A percentile compares a stretch with the other conserved stretches of the same genome.
These are phyloP conservation scores for Byssoonygena ceratinophila DNA, from an alignment of 2,329 filamentous ascomycete species.

Conservation along the genomic window DNA sequence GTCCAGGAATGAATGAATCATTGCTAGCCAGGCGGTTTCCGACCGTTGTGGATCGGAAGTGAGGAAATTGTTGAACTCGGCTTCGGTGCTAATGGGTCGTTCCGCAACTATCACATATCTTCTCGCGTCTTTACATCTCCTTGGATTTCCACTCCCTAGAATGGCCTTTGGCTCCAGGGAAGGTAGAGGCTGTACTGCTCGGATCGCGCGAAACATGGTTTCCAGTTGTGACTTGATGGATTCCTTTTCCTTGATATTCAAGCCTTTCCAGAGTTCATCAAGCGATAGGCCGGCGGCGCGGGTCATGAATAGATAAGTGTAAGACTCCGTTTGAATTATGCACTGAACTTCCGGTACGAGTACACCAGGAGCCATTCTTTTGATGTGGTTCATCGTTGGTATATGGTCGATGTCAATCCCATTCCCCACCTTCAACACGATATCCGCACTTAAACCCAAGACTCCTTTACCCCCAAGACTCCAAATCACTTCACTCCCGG, in stretches of 20 bases:
- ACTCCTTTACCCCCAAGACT: too few species aligned
- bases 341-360: too few species aligned
- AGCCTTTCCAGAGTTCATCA: conserved; percentile 13
- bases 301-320: conserved; percentile 18
- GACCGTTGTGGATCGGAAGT: conserved; percentile 6
- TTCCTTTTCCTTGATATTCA: conserved; percentile 10
- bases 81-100: conserved; percentile 13
- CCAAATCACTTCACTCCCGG: too few species aligned
- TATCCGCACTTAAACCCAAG: too few species aligned
- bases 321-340: too few species aligned
- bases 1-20: conserved; percentile 16
- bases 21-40: conserved; percentile 8
- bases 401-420: too few species aligned
- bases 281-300: conserved; percentile 14
- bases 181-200: conserved; percentile 14
- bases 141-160: conserved; percentile 16
- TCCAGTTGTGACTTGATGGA: conserved; percentile 16
- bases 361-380: too few species aligned
- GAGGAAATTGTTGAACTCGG: conserved; percentile 16
- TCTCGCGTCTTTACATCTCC: conserved; percentile 17
- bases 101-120: conserved; percentile 14
- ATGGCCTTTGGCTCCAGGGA: conserved; percentile 9
- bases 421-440: too few species aligned
- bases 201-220: conserved; percentile 13
- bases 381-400: too few species aligned